phyloP scores from a whole-genome alignment of 2,329 filamentous ascomycete species.

The Sporothrix luriei region DNA sequence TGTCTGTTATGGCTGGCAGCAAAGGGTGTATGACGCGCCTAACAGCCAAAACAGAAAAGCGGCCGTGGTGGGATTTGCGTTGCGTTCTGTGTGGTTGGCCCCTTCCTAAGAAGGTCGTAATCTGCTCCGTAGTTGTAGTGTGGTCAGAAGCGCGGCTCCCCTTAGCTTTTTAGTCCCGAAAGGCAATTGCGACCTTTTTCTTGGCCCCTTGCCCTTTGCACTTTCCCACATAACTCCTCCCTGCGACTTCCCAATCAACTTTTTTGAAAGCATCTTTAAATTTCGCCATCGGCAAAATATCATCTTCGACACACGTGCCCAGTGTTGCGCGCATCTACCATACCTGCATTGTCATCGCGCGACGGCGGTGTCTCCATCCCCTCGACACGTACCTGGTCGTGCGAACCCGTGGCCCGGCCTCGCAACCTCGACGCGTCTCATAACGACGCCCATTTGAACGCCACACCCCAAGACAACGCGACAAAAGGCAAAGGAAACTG shows the following conservation, averaged over 20 bases:
- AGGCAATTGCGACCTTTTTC: conserved; percentile 20
- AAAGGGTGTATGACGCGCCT: conserved; percentile 9
- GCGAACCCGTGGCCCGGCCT: conserved; percentile 1
- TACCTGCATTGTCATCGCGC: conserved; percentile 13
- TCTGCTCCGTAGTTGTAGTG: conserved; percentile 25
- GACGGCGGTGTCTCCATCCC: background rate
- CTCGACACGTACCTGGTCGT: conserved; percentile 10
- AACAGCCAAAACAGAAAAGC: background rate
- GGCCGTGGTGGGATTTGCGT: conserved; percentile 24
- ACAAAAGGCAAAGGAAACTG: background rate
- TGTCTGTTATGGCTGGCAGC: conserved; percentile 16
- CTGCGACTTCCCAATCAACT: conserved; percentile 4
- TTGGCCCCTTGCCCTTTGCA: conserved; percentile 9
- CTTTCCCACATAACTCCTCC: conserved; percentile 13
- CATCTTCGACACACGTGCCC: background rate
- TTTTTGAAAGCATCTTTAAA: background rate
- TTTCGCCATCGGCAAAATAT: background rate
- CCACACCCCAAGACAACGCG: conserved; percentile 23
- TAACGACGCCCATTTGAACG: background rate
- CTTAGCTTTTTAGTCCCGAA: conserved; percentile 28
- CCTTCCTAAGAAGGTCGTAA: conserved; percentile 8
- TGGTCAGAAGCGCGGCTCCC: conserved; percentile 26
- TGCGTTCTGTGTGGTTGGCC: conserved; percentile 23
- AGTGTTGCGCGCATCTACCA: conserved; percentile 1
- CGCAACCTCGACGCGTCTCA: conserved; percentile 28